These are phyloP conservation scores for Passiflora organensis DNA, from an alignment of 345 rosid genomes.

Conservation along the genomic window DNA sequence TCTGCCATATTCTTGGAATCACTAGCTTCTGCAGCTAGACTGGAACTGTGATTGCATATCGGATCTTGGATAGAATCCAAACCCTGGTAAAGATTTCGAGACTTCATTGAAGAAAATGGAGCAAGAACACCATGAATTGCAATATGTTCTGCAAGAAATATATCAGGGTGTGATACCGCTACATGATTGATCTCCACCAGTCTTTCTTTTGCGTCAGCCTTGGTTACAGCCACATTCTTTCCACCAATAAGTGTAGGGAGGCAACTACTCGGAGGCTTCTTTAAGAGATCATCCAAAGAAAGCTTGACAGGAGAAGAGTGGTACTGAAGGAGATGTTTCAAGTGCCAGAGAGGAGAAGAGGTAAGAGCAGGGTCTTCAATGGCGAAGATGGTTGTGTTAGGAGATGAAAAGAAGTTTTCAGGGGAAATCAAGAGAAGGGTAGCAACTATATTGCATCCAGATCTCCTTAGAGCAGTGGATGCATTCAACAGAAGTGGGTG, in stretches of 20 bases:
- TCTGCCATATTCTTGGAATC: slow-evolving; percentile 34
- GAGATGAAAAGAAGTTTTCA: slow-evolving; percentile 49
- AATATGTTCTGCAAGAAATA: slow-evolving; percentile 54
- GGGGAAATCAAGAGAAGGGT: slow-evolving; percentile 56
- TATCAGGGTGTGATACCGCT: slow-evolving; percentile 51
- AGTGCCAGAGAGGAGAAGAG: slow-evolving; percentile 45
- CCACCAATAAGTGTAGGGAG: slow-evolving; percentile 47
- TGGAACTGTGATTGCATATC: slow-evolving; percentile 25
- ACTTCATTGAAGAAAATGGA: slow-evolving; percentile 42
- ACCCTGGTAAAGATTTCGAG: slow-evolving; percentile 17
- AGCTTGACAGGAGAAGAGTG: slow-evolving; percentile 54
- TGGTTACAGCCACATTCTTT: slow-evolving; percentile 50
- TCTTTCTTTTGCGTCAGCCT: slow-evolving; percentile 26
- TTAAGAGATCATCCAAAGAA: slow-evolving; percentile 45
- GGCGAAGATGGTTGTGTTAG: slow-evolving; percentile 64
- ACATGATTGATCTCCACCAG: slow-evolving; percentile 52
- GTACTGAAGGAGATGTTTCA: slow-evolving; percentile 63
- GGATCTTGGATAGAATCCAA: slow-evolving; percentile 33
- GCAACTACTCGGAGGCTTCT: slow-evolving; percentile 43
- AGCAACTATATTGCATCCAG: slow-evolving; percentile 60
- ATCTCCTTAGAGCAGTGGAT: slow-evolving; percentile 45
- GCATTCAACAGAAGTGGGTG: slow-evolving; percentile 44
- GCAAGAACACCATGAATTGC: slow-evolving; percentile 65
- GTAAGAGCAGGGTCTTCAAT: slow-evolving; percentile 55
- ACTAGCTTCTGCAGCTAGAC: slow-evolving; percentile 13